These are phyloP conservation scores for Solanum hybrid DNA, from an alignment of 305 asterid species.

Conservation along the genomic window DNA sequence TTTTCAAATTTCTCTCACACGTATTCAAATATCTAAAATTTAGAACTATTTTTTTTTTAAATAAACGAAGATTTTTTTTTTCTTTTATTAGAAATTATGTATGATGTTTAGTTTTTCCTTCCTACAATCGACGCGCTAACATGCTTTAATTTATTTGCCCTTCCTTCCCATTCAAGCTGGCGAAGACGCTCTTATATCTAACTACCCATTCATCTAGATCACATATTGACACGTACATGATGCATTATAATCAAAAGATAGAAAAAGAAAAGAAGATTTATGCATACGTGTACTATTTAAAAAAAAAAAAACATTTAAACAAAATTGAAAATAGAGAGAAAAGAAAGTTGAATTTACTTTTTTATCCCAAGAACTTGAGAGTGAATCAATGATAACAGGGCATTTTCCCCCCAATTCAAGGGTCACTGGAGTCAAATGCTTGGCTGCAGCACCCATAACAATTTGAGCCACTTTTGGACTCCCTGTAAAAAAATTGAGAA, in stretches of 20 bases:
- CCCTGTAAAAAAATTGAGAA: constrained; percentile 21
- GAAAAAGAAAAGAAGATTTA: neutral
- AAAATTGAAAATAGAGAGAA: neutral
- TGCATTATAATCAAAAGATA: neutral
- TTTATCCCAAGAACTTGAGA: constrained; percentile 47
- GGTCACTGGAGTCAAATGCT: constrained; percentile 58
- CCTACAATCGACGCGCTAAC: neutral
- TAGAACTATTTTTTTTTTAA: no score
- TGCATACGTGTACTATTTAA: neutral
- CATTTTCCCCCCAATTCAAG: constrained; percentile 79
- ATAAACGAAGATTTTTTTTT: no score
- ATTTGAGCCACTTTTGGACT: constrained; percentile 43
- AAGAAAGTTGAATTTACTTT: constrained; percentile 19
- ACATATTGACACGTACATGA: neutral
- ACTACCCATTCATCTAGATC: neutral
- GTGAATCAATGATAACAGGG: constrained; percentile 62
- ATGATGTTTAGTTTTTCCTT: neutral
- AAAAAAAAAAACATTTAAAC: no score
- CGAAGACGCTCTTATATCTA: no score
- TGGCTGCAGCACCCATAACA: constrained; percentile 63
- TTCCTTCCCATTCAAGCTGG: neutral
- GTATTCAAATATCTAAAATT: neutral
- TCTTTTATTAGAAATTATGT: no score
- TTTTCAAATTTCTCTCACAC: neutral
- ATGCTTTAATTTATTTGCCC: neutral